These are phyloP conservation scores for Ambrosiella beaveri DNA, from an alignment of 2,329 filamentous ascomycete genomes.

Conservation along the genomic window DNA sequence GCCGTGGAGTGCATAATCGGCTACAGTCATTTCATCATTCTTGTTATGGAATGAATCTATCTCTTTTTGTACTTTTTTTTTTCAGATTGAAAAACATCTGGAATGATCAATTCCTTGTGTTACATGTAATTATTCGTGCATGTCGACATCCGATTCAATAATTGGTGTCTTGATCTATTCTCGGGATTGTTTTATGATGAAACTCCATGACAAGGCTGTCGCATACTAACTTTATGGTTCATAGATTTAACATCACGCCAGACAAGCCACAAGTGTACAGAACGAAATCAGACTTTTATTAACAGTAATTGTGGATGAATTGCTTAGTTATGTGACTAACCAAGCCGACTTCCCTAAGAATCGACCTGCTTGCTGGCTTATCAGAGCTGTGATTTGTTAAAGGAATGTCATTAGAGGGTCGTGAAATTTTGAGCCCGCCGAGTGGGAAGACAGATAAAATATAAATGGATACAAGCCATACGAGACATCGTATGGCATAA, in stretches of 20 bases:
- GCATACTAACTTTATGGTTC: not conserved
- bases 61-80: not conserved
- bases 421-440: not conserved
- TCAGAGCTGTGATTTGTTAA: not conserved
- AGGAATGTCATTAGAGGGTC: conserved; percentile 2
- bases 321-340: too few relatives aligned
- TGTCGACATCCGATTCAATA: not conserved
- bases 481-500: not conserved
- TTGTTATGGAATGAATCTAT: not conserved
- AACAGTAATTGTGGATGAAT: not conserved
- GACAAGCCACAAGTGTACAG: not conserved
- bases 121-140: not conserved
- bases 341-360: too few relatives aligned
- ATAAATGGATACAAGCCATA: not conserved
- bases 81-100: not conserved
- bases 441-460: not conserved
- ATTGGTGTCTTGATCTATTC: not conserved
- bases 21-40: not conserved
- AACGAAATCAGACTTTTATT: not conserved
- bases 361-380: too few relatives aligned
- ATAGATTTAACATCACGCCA: not conserved
- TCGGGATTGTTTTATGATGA: not conserved
- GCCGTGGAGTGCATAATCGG: not conserved
- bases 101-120: not conserved
- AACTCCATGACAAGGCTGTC: not conserved